phyloP scores from a whole-genome alignment of 495 filamentous ascomycete species.

The Penicillium roqueforti region DNA sequence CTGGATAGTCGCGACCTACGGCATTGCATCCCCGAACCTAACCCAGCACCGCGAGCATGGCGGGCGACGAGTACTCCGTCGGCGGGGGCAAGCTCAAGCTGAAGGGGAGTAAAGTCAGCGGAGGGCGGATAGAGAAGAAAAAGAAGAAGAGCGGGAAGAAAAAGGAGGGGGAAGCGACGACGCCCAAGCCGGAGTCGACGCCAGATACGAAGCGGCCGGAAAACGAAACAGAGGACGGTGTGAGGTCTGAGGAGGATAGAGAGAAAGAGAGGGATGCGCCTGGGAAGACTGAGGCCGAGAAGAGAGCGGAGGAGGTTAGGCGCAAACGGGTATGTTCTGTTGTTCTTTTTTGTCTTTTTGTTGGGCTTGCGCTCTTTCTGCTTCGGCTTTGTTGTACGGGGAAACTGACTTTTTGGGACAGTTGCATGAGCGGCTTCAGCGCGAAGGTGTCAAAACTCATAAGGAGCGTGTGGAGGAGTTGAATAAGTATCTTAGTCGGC shows the following conservation, averaged over 20 bases:
- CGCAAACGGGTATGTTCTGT: conserved; percentile 66
- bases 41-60: conserved; percentile 10
- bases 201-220: background rate
- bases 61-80: conserved; percentile 63
- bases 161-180: conserved; percentile 13
- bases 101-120: conserved; percentile 63
- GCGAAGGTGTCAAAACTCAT: conserved; percentile 88
- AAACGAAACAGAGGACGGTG: conserved; percentile 6
- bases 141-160: conserved; percentile 61
- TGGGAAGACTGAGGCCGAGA: conserved; percentile 83
- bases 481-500: conserved; percentile 83
- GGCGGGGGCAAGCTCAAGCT: conserved; percentile 70
- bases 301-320: conserved; percentile 70
- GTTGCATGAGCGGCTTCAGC: conserved; percentile 70
- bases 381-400: conserved; percentile 7
- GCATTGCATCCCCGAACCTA: background rate
- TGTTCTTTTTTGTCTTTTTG: background rate
- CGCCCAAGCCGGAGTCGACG: background rate
- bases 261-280: conserved; percentile 5
- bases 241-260: conserved; percentile 3
- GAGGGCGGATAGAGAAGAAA: conserved; percentile 50
- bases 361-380: background rate
- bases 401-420: conserved; percentile 19
- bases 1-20: background rate
- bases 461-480: conserved; percentile 95